phyloP scores from a whole-genome alignment of 345 rosid genomes.

The Viola odorata region DNA sequence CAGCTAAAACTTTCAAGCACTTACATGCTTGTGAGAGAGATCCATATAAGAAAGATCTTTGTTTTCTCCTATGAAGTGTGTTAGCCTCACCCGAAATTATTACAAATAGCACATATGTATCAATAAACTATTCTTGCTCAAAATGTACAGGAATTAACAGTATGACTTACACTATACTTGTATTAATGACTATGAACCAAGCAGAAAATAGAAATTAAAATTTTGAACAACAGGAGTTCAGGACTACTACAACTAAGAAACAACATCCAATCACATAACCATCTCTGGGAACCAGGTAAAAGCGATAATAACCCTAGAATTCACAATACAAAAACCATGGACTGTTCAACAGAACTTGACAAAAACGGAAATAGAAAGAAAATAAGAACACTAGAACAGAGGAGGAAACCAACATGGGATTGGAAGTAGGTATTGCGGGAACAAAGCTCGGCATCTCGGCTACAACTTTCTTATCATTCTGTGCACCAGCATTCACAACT shows the following conservation, averaged over 20 bases:
- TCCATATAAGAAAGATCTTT: too few relatives aligned
- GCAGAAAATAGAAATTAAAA: neutral
- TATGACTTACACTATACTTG: too few relatives aligned
- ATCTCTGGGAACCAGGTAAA: neutral
- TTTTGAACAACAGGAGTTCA: neutral
- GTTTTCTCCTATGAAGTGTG: too few relatives aligned
- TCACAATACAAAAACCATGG: neutral
- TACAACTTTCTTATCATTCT: conserved; percentile 32
- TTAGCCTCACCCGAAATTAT: too few relatives aligned
- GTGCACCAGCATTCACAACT: conserved; percentile 27
- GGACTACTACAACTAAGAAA: neutral
- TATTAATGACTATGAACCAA: neutral
- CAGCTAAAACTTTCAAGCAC: too few relatives aligned
- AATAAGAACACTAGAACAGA: neutral
- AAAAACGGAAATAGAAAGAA: neutral
- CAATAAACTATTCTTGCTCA: too few relatives aligned
- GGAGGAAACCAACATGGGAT: conserved; percentile 31
- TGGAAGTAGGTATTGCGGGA: conserved; percentile 37
- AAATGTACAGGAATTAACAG: too few relatives aligned
- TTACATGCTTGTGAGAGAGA: too few relatives aligned
- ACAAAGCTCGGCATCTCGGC: conserved; percentile 51
- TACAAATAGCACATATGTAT: too few relatives aligned
- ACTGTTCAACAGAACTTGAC: neutral
- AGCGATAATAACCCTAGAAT: too few relatives aligned
- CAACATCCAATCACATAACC: neutral